phyloP scores from a whole-genome alignment of 257 asterid species.

The Solanum lycopersicoides region DNA sequence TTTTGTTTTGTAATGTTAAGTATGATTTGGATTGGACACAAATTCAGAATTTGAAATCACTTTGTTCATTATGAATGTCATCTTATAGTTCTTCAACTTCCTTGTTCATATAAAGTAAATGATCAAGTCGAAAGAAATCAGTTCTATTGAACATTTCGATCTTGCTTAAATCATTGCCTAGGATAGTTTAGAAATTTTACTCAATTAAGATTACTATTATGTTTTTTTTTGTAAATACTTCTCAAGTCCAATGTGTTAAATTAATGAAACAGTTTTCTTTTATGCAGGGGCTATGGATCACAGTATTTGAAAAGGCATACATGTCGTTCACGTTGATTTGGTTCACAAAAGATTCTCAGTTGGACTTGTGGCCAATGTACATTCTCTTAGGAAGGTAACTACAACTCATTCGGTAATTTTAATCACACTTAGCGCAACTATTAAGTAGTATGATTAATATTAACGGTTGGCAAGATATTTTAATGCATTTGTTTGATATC shows the following conservation, averaged over 20 bases:
- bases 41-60: neutral
- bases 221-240: neutral
- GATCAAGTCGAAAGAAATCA: neutral
- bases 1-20: neutral
- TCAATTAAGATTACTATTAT: neutral
- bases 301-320: constrained; percentile 91
- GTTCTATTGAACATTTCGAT: neutral
- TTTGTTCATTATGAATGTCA: neutral
- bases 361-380: no score
- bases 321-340: constrained; percentile 99
- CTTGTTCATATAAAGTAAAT: neutral
- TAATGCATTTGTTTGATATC: no score
- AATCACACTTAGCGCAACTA: no score
- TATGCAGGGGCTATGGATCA: constrained; percentile 81
- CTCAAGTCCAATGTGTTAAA: neutral
- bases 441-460: no score
- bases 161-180: neutral
- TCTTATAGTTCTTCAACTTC: neutral
- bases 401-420: no score
- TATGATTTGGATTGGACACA: neutral
- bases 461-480: no score
- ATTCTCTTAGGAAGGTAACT: no score
- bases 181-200: no score
- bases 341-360: no score
- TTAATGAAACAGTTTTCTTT: neutral